These are phyloP conservation scores for Rubia peregrina DNA, from an alignment of 305 asterid species.

Conservation along the genomic window DNA sequence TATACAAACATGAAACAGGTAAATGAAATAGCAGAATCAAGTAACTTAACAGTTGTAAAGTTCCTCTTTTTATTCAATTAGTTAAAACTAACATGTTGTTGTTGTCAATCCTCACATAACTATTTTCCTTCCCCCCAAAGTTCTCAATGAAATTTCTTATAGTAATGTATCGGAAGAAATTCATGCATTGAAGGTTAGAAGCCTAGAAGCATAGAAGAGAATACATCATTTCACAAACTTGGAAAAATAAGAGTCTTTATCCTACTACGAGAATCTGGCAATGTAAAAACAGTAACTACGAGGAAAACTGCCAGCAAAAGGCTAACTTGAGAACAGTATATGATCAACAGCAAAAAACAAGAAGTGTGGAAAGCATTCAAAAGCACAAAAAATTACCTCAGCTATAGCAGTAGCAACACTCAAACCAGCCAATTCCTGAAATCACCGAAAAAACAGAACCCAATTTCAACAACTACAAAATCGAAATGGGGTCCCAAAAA, in stretches of 20 bases:
- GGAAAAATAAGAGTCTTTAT: neutral
- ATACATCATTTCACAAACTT: neutral
- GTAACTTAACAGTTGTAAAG: neutral
- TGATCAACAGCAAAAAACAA: neutral
- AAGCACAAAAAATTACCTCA: constrained; percentile 37
- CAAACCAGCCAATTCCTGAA: constrained; percentile 97
- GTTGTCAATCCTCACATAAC: neutral
- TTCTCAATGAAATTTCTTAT: neutral
- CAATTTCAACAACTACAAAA: constrained; percentile 13
- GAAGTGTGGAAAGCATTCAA: neutral
- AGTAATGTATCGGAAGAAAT: neutral
- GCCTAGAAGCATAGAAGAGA: neutral
- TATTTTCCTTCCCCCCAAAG: neutral
- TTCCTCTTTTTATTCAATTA: neutral
- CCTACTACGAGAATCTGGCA: neutral
- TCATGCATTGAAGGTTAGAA: neutral
- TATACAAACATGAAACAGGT: neutral
- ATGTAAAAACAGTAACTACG: too few relatives aligned
- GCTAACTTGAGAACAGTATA: neutral
- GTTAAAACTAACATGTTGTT: neutral
- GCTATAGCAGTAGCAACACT: constrained; percentile 91
- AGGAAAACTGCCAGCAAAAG: neutral
- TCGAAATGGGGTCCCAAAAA: neutral
- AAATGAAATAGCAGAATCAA: neutral
- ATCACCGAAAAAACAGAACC: constrained; percentile 11